Evolutionary conservation across 1,284 basidiomycete species (phyloP).

Genomic region (Uromyces viciae-fabae): DNA sequence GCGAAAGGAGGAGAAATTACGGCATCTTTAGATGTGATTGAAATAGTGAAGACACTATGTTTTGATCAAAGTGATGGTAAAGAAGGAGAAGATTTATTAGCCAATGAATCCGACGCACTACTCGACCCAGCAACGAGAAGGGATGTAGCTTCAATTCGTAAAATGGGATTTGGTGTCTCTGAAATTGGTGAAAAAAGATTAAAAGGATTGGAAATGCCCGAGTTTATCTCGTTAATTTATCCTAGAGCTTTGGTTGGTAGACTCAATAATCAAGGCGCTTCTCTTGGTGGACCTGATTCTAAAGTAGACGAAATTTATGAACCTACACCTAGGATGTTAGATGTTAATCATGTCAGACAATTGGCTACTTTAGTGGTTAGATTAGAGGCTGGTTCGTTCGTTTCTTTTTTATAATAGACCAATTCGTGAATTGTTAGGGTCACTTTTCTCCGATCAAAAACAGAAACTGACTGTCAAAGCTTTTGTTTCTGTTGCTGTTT

Average conservation of each 20-base stretch:
- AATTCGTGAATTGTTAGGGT: conserved; percentile 57
- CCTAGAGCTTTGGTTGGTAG: conserved; percentile 73
- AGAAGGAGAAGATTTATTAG: conserved; percentile 53
- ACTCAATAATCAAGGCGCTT: conserved; percentile 53
- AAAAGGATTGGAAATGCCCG: conserved; percentile 79
- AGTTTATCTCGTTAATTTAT: conserved; percentile 78
- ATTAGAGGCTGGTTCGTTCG: conserved; percentile 67
- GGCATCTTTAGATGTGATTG: conserved; percentile 82
- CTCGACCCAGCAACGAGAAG: conserved; percentile 51
- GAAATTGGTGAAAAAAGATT: conserved; percentile 84
- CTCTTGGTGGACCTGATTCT: conserved; percentile 36
- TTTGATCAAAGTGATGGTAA: conserved; percentile 53
- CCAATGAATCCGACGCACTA: conserved; percentile 52
- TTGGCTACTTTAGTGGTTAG: conserved; percentile 73
- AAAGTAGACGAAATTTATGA: conserved; percentile 53
- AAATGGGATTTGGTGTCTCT: conserved; percentile 70
- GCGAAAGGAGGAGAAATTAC: conserved; percentile 93
- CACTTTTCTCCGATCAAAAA: conserved; percentile 9
- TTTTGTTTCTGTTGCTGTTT: conserved; percentile 10
- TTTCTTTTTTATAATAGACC: conserved; percentile 60
- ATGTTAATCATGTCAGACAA: conserved; percentile 71
- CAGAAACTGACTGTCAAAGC: conserved; percentile 48
- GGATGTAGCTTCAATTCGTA: conserved; percentile 66
- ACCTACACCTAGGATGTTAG: conserved; percentile 63
- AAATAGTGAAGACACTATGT: conserved; percentile 65